Conservation (phyloP, 352 stramenopile species). For the Globisporangium parvum region DNA sequence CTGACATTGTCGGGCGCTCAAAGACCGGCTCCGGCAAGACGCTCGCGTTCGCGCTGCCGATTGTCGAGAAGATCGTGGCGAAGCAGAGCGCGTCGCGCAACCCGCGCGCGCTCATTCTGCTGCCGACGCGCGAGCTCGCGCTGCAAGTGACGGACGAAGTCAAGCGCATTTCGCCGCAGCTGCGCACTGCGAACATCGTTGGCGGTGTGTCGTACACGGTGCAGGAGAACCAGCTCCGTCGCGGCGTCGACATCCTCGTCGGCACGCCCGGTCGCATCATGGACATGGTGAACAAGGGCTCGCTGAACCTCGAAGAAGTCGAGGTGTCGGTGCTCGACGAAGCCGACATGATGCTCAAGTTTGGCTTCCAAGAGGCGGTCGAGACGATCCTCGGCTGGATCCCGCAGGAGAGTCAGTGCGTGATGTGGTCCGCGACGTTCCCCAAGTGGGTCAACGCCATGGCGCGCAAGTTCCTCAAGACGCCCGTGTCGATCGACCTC, state of each 20-base stretch:
- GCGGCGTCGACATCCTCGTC: constrained; percentile 92
- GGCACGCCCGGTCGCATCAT: constrained; percentile 96
- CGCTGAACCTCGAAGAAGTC: constrained; percentile 86
- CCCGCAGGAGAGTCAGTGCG: constrained; percentile 74
- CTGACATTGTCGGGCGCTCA: constrained; percentile 77
- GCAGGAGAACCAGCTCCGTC: constrained; percentile 89
- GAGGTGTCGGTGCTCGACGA: constrained; percentile 93
- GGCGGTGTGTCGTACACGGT: constrained; percentile 91
- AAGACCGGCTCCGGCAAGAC: constrained; percentile 95
- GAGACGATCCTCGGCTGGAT: constrained; percentile 91
- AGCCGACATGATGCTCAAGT: constrained; percentile 98
- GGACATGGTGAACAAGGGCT: constrained; percentile 93
- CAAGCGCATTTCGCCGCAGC: constrained; percentile 79
- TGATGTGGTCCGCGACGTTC: constrained; percentile 97
- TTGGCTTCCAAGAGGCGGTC: constrained; percentile 97
- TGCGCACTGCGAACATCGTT: constrained; percentile 89
- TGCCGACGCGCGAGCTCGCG: constrained; percentile 96
- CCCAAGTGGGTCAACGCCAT: constrained; percentile 94
- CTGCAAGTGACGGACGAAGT: constrained; percentile 94
- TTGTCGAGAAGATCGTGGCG: constrained; percentile 66
- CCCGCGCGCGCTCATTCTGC: constrained; percentile 92
- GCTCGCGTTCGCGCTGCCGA: constrained; percentile 84
- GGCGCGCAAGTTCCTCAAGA: constrained; percentile 89
- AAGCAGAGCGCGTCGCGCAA: constrained; percentile 27
- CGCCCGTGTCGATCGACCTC: constrained; percentile 93